phyloP scores from a whole-genome alignment of 495 filamentous ascomycete species.

The Penicillium taxi region DNA sequence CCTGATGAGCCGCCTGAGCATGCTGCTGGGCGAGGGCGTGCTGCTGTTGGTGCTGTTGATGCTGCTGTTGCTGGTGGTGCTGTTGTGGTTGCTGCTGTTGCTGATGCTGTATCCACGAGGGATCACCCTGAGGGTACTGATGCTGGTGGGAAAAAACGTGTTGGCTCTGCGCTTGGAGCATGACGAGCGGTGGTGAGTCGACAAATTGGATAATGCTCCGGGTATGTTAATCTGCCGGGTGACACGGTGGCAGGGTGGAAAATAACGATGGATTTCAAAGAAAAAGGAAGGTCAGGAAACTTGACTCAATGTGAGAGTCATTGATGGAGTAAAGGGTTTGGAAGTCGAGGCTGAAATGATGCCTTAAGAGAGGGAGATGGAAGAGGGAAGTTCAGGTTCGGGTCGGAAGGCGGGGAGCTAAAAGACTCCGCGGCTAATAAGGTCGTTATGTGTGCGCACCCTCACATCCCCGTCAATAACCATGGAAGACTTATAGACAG shows the following conservation, averaged over 20 bases:
- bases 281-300: constrained; percentile 18
- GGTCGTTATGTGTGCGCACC: constrained; percentile 17
- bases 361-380: constrained; percentile 14
- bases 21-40: constrained; percentile 46
- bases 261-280: constrained; percentile 5
- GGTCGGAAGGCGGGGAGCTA: constrained; percentile 27
- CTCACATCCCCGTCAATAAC: too few relatives aligned
- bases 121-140: constrained; percentile 69
- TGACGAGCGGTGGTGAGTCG: constrained; percentile 31
- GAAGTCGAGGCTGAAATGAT: constrained; percentile 5
- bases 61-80: constrained; percentile 45
- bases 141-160: constrained; percentile 74
- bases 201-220: constrained; percentile 33
- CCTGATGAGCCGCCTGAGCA: constrained; percentile 54
- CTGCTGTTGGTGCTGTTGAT: constrained; percentile 44
- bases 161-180: constrained; percentile 46
- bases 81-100: constrained; percentile 52
- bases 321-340: constrained; percentile 14
- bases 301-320: constrained; percentile 17
- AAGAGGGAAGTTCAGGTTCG: constrained; percentile 20
- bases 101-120: constrained; percentile 67
- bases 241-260: constrained; percentile 12
- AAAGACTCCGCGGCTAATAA: constrained; percentile 9
- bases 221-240: constrained; percentile 18
- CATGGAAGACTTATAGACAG: too few relatives aligned